Evolutionary conservation across 805 yeast species (phyloP).

Genomic region (Candida caryicola): DNA sequence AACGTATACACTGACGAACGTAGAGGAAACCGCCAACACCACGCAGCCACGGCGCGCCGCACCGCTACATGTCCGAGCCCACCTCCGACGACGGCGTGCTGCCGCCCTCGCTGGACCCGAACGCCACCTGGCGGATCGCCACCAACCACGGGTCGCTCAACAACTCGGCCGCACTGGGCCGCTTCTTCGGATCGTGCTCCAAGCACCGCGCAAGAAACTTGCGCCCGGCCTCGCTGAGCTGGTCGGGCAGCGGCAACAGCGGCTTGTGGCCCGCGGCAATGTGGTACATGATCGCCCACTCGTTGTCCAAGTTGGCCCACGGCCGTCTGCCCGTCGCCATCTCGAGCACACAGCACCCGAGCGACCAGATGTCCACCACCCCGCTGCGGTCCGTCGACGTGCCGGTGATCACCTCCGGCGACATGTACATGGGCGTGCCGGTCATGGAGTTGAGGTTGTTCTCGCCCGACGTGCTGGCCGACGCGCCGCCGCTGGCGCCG

Average conservation of each 20-base stretch:
- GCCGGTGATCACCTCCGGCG: slow-evolving; percentile 94
- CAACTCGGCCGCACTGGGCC: slow-evolving; percentile 83
- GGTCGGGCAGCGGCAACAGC: slow-evolving; percentile 74
- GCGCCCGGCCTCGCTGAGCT: slow-evolving; percentile 70
- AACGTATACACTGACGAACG: too few relatives aligned
- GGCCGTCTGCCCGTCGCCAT: slow-evolving; percentile 97
- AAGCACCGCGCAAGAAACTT: slow-evolving; percentile 72
- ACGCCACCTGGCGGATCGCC: slow-evolving; percentile 66
- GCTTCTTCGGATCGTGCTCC: slow-evolving; percentile 74
- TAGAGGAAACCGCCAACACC: too few relatives aligned
- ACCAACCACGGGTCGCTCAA: slow-evolving; percentile 88
- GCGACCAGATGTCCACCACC: slow-evolving; percentile 87
- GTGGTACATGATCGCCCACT: slow-evolving; percentile 98
- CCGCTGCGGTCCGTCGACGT: slow-evolving; percentile 57
- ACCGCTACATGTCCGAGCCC: slow-evolving; percentile 7
- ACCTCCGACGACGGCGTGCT: slow-evolving; percentile 38
- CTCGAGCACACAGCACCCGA: slow-evolving; percentile 93
- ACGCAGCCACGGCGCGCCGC: too few relatives aligned
- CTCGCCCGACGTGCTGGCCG: too few relatives aligned
- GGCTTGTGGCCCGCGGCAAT: slow-evolving; percentile 95
- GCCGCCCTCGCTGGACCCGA: slow-evolving; percentile 39
- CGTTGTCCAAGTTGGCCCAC: slow-evolving; percentile 94
- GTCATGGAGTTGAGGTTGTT: slow-evolving; percentile 52
- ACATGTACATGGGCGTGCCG: slow-evolving; percentile 99
- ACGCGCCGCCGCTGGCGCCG: neutral